Evolutionary conservation across 176 grass and related monocot genomes (phyloP).

Genomic region (Hyparrhenia diplandra): DNA sequence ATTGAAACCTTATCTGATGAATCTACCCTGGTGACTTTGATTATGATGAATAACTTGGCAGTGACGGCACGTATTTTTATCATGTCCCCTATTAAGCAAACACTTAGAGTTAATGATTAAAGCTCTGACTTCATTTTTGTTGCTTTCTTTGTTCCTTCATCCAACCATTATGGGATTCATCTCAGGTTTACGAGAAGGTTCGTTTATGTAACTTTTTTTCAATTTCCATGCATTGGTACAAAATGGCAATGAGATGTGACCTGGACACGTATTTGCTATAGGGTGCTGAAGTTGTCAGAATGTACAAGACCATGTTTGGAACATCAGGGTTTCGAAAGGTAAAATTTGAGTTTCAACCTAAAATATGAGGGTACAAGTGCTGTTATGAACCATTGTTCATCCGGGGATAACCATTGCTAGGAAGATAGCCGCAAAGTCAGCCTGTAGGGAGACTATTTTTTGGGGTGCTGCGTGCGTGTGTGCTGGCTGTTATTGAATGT

Average conservation of each 20-base stretch:
- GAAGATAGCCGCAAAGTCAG: background rate
- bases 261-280: constrained; percentile 41
- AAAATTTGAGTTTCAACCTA: constrained; percentile 15
- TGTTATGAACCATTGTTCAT: background rate
- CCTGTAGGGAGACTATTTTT: background rate
- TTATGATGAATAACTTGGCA: constrained; percentile 26
- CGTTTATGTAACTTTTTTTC: constrained; percentile 7
- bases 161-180: constrained; percentile 21
- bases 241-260: constrained; percentile 18
- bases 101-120: constrained; percentile 16
- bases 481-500: background rate
- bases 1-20: constrained; percentile 22
- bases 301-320: constrained; percentile 99
- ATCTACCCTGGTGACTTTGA: constrained; percentile 21
- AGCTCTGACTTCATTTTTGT: constrained; percentile 22
- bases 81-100: constrained; percentile 1
- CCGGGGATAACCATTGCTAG: background rate
- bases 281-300: constrained; percentile 99
- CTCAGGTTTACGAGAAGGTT: constrained; percentile 99
- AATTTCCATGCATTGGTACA: constrained; percentile 6
- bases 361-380: background rate
- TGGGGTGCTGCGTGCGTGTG: background rate
- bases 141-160: constrained; percentile 32
- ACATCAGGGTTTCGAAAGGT: constrained; percentile 91
- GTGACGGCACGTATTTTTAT: constrained; percentile 62